Percentiles rank a stretch among this genome's conserved stretches.
Evolutionary conservation across 2,329 filamentous ascomycete species (phyloP).

Genomic region (Pseudonectria buxi): DNA sequence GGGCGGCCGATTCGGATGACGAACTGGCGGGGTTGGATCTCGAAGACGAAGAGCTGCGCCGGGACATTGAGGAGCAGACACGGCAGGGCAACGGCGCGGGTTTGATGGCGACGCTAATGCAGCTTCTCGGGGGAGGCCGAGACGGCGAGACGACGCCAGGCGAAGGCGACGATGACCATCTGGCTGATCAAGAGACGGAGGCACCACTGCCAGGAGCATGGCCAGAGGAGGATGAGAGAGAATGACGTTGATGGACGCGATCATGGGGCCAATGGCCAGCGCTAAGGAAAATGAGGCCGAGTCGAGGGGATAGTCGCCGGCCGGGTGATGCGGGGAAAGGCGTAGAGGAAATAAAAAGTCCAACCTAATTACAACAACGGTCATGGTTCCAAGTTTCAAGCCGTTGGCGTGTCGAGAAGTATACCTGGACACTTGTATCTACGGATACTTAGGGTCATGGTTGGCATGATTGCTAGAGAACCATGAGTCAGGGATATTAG

Average conservation of each 20-base stretch:
- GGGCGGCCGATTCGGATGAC: constrained; percentile 21
- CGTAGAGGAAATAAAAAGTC: no score
- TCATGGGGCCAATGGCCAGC: background rate
- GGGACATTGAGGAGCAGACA: constrained; percentile 25
- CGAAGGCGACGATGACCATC: constrained; percentile 3
- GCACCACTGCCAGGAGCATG: constrained; percentile 26
- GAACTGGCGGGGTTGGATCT: constrained; percentile 18
- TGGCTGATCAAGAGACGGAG: constrained; percentile 7
- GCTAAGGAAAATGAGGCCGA: background rate
- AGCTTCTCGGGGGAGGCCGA: constrained; percentile 4
- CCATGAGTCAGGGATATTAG: no score
- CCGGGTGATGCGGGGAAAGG: no score
- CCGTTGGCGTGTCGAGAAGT: no score
- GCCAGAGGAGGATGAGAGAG: constrained; percentile 27
- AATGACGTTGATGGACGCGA: constrained; percentile 1
- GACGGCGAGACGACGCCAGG: constrained; percentile 5
- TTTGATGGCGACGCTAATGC: constrained; percentile 11
- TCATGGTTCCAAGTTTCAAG: no score
- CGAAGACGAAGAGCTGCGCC: constrained; percentile 27
- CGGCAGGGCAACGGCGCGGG: constrained; percentile 20
- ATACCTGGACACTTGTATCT: no score
- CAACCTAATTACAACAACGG: no score
- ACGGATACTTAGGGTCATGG: no score
- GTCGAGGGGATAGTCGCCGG: no score
- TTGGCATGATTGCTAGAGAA: no score